These are phyloP conservation scores for Fusarium humuli DNA, from an alignment of 2,329 filamentous ascomycete species.

Conservation along the genomic window DNA sequence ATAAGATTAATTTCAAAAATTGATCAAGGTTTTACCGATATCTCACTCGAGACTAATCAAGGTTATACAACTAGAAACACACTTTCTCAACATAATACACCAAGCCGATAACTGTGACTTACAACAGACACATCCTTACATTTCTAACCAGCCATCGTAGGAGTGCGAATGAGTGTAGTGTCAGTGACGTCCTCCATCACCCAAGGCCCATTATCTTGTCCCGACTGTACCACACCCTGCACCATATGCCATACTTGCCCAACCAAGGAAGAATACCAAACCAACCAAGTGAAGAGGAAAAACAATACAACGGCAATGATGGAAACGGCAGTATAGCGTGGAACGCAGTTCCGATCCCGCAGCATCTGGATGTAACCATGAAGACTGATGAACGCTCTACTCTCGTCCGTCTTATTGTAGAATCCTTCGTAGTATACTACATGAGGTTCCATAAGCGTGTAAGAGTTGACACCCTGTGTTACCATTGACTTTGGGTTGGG, in stretches of 20 bases:
- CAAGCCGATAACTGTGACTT: too few species aligned
- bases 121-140: neutral
- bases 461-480: constrained; percentile 28
- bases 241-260: constrained; percentile 15
- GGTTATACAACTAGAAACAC: too few species aligned
- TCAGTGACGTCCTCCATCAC: neutral
- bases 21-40: too few species aligned
- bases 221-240: neutral
- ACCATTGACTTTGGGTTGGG: constrained; percentile 11
- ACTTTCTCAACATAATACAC: too few species aligned
- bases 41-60: too few species aligned
- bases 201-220: neutral
- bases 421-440: constrained; percentile 49
- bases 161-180: neutral
- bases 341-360: constrained; percentile 20
- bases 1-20: too few species aligned
- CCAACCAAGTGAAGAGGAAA: neutral
- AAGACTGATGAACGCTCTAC: constrained; percentile 30
- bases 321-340: constrained; percentile 19
- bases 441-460: constrained; percentile 43
- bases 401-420: constrained; percentile 39
- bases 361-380: constrained; percentile 38
- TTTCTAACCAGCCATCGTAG: neutral
- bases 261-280: constrained; percentile 12
- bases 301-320: constrained; percentile 22